Evolutionary conservation across 2,329 filamentous ascomycete genomes (phyloP).

Genomic region (Scedosporium minutisporum): DNA sequence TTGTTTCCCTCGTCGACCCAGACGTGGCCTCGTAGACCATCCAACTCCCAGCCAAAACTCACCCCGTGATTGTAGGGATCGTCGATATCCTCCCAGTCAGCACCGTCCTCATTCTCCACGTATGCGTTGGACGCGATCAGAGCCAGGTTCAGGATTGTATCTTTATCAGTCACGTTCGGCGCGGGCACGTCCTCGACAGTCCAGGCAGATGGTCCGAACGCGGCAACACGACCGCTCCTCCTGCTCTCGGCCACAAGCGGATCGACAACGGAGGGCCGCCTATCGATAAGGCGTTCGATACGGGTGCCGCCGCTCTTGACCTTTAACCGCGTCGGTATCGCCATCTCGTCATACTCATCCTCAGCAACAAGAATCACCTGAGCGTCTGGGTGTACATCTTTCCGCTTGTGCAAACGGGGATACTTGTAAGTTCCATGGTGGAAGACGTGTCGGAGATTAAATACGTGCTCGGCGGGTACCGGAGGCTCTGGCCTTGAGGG

Average conservation of each 20-base stretch:
- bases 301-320: slow-evolving; percentile 55
- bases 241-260: slow-evolving; percentile 66
- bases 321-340: slow-evolving; percentile 38
- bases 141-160: slow-evolving; percentile 74
- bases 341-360: slow-evolving; percentile 42
- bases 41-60: slow-evolving; percentile 86
- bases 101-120: slow-evolving; percentile 57
- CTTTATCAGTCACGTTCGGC: slow-evolving; percentile 77
- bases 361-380: slow-evolving; percentile 53
- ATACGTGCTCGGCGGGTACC: slow-evolving; percentile 43
- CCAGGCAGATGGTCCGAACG: slow-evolving; percentile 69
- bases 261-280: slow-evolving; percentile 67
- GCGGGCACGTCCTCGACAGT: slow-evolving; percentile 66
- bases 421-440: slow-evolving; percentile 80
- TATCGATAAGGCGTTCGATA: slow-evolving; percentile 75
- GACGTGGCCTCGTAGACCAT: slow-evolving; percentile 85
- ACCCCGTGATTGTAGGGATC: slow-evolving; percentile 73
- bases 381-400: slow-evolving; percentile 54
- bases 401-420: slow-evolving; percentile 65
- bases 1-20: slow-evolving; percentile 79
- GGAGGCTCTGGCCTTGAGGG: slow-evolving; percentile 31
- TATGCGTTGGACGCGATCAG: slow-evolving; percentile 88
- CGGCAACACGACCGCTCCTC: slow-evolving; percentile 55
- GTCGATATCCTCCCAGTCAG: slow-evolving; percentile 77
- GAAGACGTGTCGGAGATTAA: slow-evolving; percentile 78